These are phyloP conservation scores for Cercospora janseana DNA, from an alignment of 2,329 filamentous ascomycete genomes.

Conservation along the genomic window DNA sequence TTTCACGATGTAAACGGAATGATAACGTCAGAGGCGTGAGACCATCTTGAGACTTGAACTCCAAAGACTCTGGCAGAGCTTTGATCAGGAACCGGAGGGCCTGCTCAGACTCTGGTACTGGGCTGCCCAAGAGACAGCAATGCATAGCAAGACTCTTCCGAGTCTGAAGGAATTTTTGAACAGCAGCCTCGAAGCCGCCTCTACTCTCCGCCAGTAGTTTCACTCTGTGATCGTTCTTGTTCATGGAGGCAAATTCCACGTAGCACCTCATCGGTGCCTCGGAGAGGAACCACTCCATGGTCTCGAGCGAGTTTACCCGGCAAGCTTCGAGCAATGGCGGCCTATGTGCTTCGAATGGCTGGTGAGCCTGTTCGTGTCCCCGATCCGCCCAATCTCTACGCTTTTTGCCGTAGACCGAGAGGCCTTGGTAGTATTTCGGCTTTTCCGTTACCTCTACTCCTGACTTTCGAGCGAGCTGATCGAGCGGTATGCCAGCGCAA, in stretches of 20 bases:
- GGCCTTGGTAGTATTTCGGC: conserved; percentile 71
- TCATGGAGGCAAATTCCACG: conserved; percentile 62
- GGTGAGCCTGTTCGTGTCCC: conserved; percentile 43
- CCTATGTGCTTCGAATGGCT: conserved; percentile 37
- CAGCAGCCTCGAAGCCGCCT: conserved; percentile 62
- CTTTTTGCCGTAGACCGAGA: conserved; percentile 74
- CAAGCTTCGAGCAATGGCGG: conserved; percentile 64
- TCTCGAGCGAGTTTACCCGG: conserved; percentile 58
- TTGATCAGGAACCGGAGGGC: conserved; percentile 67
- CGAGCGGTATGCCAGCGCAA: conserved; percentile 68
- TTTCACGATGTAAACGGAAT: conserved; percentile 54
- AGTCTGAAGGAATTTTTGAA: conserved; percentile 61
- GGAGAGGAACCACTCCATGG: conserved; percentile 74
- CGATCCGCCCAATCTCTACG: conserved; percentile 70
- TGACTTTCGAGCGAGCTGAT: conserved; percentile 63
- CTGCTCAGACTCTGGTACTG: conserved; percentile 46
- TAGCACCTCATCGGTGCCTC: conserved; percentile 68
- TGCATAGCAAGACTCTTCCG: conserved; percentile 63
- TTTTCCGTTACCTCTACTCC: conserved; percentile 61
- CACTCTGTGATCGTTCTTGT: conserved; percentile 61
- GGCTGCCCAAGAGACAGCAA: conserved; percentile 52
- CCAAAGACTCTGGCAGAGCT: conserved; percentile 59
- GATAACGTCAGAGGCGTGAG: conserved; percentile 70
- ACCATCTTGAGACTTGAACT: conserved; percentile 57
- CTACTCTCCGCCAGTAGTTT: conserved; percentile 59